These are phyloP conservation scores for Agaricus sinodeliciosus DNA, from an alignment of 768 basidiomycete species.

Conservation along the genomic window DNA sequence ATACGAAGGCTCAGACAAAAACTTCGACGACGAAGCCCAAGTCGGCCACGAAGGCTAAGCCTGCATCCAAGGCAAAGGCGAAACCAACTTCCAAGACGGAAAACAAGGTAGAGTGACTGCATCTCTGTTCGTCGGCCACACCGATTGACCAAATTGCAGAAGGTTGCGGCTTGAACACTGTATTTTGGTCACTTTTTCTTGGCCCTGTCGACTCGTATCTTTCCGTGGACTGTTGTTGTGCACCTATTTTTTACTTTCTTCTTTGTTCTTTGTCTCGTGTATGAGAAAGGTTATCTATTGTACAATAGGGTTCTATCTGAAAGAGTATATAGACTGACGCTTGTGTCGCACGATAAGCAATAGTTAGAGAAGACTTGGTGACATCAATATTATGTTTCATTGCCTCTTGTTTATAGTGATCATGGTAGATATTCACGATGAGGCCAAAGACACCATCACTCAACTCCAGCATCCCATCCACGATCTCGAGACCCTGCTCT, in stretches of 20 bases:
- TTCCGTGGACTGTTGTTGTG: neutral
- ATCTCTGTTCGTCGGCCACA: neutral
- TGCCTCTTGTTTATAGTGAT: neutral
- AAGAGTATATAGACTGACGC: slow-evolving; percentile 1
- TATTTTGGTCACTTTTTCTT: neutral
- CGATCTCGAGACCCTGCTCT: slow-evolving; percentile 44
- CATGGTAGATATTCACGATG: slow-evolving; percentile 12
- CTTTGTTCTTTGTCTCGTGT: neutral
- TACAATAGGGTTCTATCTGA: slow-evolving; percentile 4
- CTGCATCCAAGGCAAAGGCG: slow-evolving; percentile 17
- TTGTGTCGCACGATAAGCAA: neutral
- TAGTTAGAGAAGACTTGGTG: neutral
- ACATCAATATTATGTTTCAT: neutral
- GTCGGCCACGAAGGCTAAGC: slow-evolving; percentile 24
- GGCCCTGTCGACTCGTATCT: neutral
- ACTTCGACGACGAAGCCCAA: slow-evolving; percentile 20
- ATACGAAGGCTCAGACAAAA: slow-evolving; percentile 28
- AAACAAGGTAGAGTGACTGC: slow-evolving; percentile 7
- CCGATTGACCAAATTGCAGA: neutral
- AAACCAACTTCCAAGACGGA: slow-evolving; percentile 27
- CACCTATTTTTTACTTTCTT: neutral
- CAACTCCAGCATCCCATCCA: slow-evolving; percentile 40
- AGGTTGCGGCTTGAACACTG: neutral
- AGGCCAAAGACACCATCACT: slow-evolving; percentile 34
- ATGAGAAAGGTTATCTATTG: slow-evolving; percentile 6